Evolutionary conservation across 352 stramenopile species (phyloP).

Genomic region (Pythium dissotocum): DNA sequence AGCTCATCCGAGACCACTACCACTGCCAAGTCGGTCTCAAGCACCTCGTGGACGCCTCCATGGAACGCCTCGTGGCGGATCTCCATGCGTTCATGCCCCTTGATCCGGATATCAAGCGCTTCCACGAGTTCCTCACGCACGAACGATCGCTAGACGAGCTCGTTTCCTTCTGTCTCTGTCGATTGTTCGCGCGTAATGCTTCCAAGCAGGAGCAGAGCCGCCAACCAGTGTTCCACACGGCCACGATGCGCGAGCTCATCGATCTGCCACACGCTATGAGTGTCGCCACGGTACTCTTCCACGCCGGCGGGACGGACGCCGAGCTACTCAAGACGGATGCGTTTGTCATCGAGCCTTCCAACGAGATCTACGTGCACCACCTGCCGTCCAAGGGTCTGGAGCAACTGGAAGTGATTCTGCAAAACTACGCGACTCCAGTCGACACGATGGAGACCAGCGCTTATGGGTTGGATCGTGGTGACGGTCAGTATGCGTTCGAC

Average conservation of each 20-base stretch:
- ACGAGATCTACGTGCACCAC: constrained; percentile 58
- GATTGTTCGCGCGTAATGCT: constrained; percentile 28
- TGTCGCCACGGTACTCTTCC: constrained; percentile 51
- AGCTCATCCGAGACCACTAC: constrained; percentile 62
- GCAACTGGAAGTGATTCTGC: constrained; percentile 57
- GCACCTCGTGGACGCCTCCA: constrained; percentile 50
- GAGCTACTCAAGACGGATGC: constrained; percentile 39
- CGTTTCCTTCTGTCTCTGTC: constrained; percentile 61
- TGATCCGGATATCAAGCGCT: constrained; percentile 60
- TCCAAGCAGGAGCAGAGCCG: constrained; percentile 1
- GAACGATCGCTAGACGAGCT: constrained; percentile 59
- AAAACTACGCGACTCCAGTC: constrained; percentile 27
- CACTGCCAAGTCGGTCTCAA: constrained; percentile 58
- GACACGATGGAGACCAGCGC: not conserved
- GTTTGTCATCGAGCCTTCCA: constrained; percentile 48
- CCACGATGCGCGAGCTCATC: constrained; percentile 63
- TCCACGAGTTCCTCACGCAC: constrained; percentile 52
- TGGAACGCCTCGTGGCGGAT: constrained; percentile 31
- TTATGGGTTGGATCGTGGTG: not conserved
- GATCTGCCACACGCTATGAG: constrained; percentile 40
- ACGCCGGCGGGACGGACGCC: constrained; percentile 42
- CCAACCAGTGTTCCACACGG: constrained; percentile 51
- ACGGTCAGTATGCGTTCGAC: not conserved
- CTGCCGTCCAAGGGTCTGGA: constrained; percentile 46
- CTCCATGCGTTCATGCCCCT: constrained; percentile 41